Evolutionary conservation across 2,329 filamentous ascomycete species (phyloP), one percentile per base, ranked within the genome.

Genomic region (Pseudodiploospora longispora): DNA sequence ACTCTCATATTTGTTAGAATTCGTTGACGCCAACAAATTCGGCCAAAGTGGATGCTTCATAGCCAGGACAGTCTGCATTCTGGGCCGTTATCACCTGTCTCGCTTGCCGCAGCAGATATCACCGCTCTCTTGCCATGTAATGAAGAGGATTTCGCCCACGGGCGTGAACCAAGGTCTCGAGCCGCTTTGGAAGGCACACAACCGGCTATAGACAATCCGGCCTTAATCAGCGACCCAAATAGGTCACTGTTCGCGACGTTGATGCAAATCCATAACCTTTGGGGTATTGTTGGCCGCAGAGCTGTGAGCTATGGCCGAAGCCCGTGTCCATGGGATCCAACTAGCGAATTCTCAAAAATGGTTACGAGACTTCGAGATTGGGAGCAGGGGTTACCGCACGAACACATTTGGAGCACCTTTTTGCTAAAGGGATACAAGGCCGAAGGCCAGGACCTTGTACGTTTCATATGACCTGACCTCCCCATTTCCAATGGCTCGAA

Each of bases 31-130:
- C 31, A 5, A 19, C 19, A 19, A 19, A 19, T 19, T 3, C 19
- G 19, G 28, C 10, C 6, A 27, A 41, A 76, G 72, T 79, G 75
- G 75, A 78, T 78, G 73, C 54, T 79, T 31, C 71, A 78, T 53
- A 77, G 70, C 50, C 75, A 79, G 52, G 75, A 79, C 48, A 76
- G 75, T 50, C 62, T 79, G 27, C 72, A 77, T 48, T 76, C 73
- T 1, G 71, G 74, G 0, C 71, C 72, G 3, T 61, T 64, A 30
- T 73, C 72, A 8, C 74, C 75, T 3, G 65, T 75, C 3, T 72
- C 73, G 0, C 61, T 79, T 4, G 66, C 68, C 5, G 69, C 72
- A 4, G 65, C 66, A 31, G 75, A 79, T 47, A 78, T 79, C 36
- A 77, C 73, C 1, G 63, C 74, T 2, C 62, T 78, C 27, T 65